phyloP scores from a whole-genome alignment of 352 stramenopile genomes.

The Phytopythium aichiense region DNA sequence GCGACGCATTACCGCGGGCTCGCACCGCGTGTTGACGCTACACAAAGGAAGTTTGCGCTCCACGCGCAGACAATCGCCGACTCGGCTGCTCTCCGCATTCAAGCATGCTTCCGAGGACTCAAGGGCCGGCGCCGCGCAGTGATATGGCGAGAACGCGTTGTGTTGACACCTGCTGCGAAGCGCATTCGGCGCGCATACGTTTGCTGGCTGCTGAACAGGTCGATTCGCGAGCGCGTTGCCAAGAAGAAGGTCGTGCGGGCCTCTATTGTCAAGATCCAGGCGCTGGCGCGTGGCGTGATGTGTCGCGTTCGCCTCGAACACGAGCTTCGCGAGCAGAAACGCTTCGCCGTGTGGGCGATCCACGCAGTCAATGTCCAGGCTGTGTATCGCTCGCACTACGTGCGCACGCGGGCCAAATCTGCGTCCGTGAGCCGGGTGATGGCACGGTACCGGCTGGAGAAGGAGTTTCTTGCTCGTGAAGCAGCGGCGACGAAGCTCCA shows the following conservation, averaged over 20 bases:
- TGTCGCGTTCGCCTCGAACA: slow-evolving; percentile 30
- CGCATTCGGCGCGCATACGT: slow-evolving; percentile 52
- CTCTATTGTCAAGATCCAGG: slow-evolving; percentile 54
- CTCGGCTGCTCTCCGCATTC: slow-evolving; percentile 65
- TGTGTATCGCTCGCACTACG: slow-evolving; percentile 51
- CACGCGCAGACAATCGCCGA: slow-evolving; percentile 72
- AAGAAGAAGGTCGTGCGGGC: slow-evolving; percentile 24
- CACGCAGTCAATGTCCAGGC: slow-evolving; percentile 54
- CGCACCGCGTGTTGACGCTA: slow-evolving; percentile 42
- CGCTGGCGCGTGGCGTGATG: slow-evolving; percentile 43
- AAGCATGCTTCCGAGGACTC: slow-evolving; percentile 61
- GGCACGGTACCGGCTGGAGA: slow-evolving; percentile 49
- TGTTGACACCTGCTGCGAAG: slow-evolving; percentile 42
- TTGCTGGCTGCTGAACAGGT: slow-evolving; percentile 35
- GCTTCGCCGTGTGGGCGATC: slow-evolving; percentile 30
- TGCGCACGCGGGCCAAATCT: slow-evolving; percentile 35
- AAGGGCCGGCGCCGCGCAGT: slow-evolving; percentile 40
- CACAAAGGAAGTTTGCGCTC: slow-evolving; percentile 64
- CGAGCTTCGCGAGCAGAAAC: slow-evolving; percentile 25
- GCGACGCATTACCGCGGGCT: slow-evolving; percentile 52
- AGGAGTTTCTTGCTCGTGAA: slow-evolving; percentile 33
- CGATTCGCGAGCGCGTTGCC: slow-evolving; percentile 30
- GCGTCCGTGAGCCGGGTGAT: slow-evolving; percentile 59
- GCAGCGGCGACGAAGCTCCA: slow-evolving; percentile 46
- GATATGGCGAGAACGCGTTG: slow-evolving; percentile 47